phyloP scores from a whole-genome alignment of 345 rosid genomes.

The Hibiscus mutabilis region DNA sequence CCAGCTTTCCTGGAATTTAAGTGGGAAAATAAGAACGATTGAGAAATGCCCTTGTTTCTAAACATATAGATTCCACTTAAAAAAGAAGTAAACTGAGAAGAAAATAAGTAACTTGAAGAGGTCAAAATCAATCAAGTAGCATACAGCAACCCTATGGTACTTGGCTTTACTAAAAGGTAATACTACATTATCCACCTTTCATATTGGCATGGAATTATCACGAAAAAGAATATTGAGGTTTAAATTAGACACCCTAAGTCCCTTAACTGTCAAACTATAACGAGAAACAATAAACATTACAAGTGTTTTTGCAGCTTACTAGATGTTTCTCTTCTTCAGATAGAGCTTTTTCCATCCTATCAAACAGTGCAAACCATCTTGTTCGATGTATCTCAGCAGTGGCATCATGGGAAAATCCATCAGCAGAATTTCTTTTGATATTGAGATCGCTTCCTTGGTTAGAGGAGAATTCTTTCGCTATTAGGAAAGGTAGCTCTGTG shows the following conservation, averaged over 20 bases:
- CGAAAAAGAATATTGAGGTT: background rate
- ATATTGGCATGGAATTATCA: background rate
- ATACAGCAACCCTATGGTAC: background rate
- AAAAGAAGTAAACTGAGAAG: background rate
- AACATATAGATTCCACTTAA: background rate
- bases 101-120: background rate
- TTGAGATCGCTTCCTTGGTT: conserved; percentile 34
- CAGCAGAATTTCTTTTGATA: conserved; percentile 22
- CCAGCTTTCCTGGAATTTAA: conserved; percentile 60
- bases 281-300: background rate
- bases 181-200: background rate
- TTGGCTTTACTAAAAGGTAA: too few relatives aligned
- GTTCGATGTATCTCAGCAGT: conserved; percentile 45
- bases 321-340: conserved; percentile 74
- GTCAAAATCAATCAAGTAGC: background rate
- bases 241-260: background rate
- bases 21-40: conserved; percentile 8
- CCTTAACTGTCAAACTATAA: background rate
- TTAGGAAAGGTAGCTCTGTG: conserved; percentile 71
- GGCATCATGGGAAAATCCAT: conserved; percentile 19
- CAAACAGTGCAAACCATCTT: conserved; percentile 39
- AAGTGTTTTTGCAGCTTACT: conserved; percentile 37
- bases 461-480: conserved; percentile 61
- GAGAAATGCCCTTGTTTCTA: background rate
- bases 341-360: conserved; percentile 72